Conservation (phyloP, 352 stramenopile genomes). For the Pythium monospermum region DNA sequence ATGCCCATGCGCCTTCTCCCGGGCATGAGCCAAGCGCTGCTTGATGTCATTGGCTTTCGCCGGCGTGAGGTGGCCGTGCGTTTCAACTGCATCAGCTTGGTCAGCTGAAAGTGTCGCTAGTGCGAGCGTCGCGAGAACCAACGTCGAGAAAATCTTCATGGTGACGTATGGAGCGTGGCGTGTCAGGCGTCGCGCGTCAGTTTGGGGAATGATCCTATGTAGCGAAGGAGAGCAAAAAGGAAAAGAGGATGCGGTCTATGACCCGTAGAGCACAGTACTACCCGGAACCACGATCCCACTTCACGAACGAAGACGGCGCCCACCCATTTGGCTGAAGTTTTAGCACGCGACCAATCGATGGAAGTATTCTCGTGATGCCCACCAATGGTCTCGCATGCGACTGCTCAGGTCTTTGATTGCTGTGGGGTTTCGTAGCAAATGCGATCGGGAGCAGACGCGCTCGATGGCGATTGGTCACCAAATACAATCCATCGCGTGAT, state of each 20-base stretch:
- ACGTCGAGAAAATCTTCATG: slow-evolving; percentile 16
- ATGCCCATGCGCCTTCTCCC: background rate
- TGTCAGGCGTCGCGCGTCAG: background rate
- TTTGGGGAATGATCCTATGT: slow-evolving; percentile 8
- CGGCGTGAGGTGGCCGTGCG: background rate
- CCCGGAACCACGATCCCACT: too few relatives aligned
- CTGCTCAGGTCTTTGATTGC: background rate
- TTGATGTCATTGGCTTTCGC: background rate
- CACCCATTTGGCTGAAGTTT: too few relatives aligned
- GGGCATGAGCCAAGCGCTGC: background rate
- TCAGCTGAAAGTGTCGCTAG: slow-evolving; percentile 8
- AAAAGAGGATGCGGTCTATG: background rate
- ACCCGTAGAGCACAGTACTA: background rate
- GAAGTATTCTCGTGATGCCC: background rate
- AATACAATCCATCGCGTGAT: too few relatives aligned
- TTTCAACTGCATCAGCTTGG: background rate
- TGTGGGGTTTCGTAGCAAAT: background rate
- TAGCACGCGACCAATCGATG: background rate
- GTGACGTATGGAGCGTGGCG: background rate
- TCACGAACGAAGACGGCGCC: too few relatives aligned
- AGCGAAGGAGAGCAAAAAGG: background rate
- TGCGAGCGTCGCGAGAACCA: slow-evolving; percentile 11
- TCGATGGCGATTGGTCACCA: background rate
- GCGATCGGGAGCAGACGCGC: background rate
- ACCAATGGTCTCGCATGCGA: background rate